Evolutionary conservation across 2,329 filamentous ascomycete genomes (phyloP).

Genomic region (Scedosporium apiospermum): DNA sequence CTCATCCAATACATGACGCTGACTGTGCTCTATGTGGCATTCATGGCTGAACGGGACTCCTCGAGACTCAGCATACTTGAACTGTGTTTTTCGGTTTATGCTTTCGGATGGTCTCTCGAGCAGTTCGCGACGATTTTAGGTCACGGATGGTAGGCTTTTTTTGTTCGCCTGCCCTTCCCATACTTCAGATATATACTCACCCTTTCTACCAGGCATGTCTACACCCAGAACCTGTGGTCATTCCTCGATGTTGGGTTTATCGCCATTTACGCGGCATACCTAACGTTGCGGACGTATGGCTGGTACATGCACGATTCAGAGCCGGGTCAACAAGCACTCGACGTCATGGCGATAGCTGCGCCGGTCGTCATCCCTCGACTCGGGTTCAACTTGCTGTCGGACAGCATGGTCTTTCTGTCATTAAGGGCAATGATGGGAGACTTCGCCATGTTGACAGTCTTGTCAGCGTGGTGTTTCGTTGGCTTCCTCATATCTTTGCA

Average conservation of each 20-base stretch:
- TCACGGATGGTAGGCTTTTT: constrained; percentile 48
- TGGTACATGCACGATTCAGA: constrained; percentile 38
- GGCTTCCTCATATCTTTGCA: constrained; percentile 72
- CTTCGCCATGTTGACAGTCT: constrained; percentile 65
- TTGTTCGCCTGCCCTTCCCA: no score
- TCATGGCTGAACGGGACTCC: constrained; percentile 62
- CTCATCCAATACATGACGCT: constrained; percentile 63
- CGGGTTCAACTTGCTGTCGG: constrained; percentile 73
- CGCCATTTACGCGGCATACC: constrained; percentile 60
- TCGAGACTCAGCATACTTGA: constrained; percentile 48
- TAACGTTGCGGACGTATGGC: constrained; percentile 58
- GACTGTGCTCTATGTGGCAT: constrained; percentile 57
- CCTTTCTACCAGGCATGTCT: constrained; percentile 51
- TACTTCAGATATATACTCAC: no score
- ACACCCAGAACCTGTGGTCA: constrained; percentile 82
- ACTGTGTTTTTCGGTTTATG: constrained; percentile 58
- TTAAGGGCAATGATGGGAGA: constrained; percentile 78
- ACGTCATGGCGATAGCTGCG: constrained; percentile 67
- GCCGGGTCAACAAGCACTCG: constrained; percentile 57
- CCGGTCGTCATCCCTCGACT: constrained; percentile 69
- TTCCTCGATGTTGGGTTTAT: constrained; percentile 75
- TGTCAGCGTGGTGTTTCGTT: constrained; percentile 75
- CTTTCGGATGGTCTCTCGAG: constrained; percentile 70
- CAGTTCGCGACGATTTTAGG: constrained; percentile 69
- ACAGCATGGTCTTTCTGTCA: constrained; percentile 76